Evolutionary conservation across 768 basidiomycete genomes (phyloP), one percentile per base, ranked within the genome.

Genomic region (Dentipellis sp.): DNA sequence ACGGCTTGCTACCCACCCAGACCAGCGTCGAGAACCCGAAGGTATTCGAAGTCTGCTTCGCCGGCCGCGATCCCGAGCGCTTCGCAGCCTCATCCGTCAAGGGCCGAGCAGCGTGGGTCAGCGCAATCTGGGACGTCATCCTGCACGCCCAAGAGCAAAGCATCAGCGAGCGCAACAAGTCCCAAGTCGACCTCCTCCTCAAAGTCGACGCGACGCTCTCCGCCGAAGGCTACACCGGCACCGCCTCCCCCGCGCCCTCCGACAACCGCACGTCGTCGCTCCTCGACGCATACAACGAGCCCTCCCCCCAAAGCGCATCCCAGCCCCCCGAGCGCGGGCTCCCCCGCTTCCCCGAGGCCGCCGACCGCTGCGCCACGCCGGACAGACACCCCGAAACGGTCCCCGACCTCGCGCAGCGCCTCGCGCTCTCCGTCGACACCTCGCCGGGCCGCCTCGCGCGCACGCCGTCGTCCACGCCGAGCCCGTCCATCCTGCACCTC

Each of bases 31-130:
- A 72, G 22, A 75, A 79, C 49, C 60, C 77, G 51, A 79, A 78
- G 59, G 69, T 83, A 0, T 88, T 90, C 56, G 85, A 88, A 65
- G 62, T 90, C n/a, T 52, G 77, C 16, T 84, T 86, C 55, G 75
- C 80, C 53, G 79, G 74, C 12, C 67, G 72, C 21, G 68, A 67
- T 3, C 72, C 68, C 53, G 83, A 87, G 64, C 79, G 74, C 54
- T 87, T 90, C 65, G 86, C 84, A 0, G 81, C 79, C 2, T 66
- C 71, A 10, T 81, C 81, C 19, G 76, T 80, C 23, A 74, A 77
- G 57, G 84, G 86, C 55, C 74, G 88, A 52, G 86, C 85, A 3
- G 76, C 75, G 9, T 90, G 88, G 88, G 77, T 90, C 51, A 84
- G 83, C 62, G 78, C 82, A 3, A 80, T 89, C 49, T 90, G 88